A percentile compares a stretch with the other conserved stretches of the same genome.
Conservation (phyloP, 2,329 filamentous ascomycete genomes). For the Ambrosiella beaveri region DNA sequence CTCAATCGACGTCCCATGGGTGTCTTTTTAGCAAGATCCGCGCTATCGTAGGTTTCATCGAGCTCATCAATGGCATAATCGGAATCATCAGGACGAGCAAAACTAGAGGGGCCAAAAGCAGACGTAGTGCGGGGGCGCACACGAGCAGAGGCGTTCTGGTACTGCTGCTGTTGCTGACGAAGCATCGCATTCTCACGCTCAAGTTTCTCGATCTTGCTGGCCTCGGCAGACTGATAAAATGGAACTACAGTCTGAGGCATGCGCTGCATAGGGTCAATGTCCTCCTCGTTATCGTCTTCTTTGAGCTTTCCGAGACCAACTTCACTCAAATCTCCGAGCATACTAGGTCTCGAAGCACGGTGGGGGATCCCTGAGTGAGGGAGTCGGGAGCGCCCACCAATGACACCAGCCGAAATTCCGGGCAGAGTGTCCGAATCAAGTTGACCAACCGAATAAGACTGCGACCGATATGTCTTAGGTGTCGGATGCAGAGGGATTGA, state of each 20-base stretch:
- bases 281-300: conserved; percentile 52
- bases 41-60: conserved; percentile 40
- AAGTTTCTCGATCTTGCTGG: conserved; percentile 46
- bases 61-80: conserved; percentile 59
- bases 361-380: conserved; percentile 55
- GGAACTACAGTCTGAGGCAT: conserved; percentile 20
- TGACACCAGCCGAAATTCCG: conserved; percentile 27
- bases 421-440: conserved; percentile 48
- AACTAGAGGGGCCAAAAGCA: conserved; percentile 35
- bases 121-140: conserved; percentile 22
- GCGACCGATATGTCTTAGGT: conserved; percentile 82
- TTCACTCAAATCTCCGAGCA: conserved; percentile 55
- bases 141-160: conserved; percentile 26
- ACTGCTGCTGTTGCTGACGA: conserved; percentile 35
- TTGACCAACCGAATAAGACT: conserved; percentile 92
- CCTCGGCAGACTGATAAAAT: conserved; percentile 34
- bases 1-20: conserved; percentile 37
- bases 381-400: conserved; percentile 34
- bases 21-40: conserved; percentile 29
- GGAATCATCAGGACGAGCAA: conserved; percentile 37
- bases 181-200: conserved; percentile 46
- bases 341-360: conserved; percentile 61
- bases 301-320: conserved; percentile 51
- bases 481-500: conserved; percentile 77
- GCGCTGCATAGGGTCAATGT: conserved; percentile 31